Conservation (phyloP, 331 rosid genomes). For the Acacia pycnantha region DNA sequence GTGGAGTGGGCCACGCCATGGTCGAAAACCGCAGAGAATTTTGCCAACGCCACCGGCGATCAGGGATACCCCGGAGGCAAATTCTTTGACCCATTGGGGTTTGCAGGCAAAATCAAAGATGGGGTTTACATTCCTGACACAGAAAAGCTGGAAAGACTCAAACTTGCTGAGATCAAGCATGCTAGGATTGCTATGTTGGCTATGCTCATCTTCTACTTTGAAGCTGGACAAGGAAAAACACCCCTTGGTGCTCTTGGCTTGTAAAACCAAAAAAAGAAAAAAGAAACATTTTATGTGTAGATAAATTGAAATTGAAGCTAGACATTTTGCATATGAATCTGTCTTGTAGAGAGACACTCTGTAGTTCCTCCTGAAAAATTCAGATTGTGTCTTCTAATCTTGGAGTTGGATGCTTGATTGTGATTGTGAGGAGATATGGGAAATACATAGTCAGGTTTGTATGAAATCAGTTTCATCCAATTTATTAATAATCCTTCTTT, state of each 20-base stretch:
- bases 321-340: constrained; percentile 33
- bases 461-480: background rate
- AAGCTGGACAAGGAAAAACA: constrained; percentile 99
- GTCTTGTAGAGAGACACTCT: constrained; percentile 19
- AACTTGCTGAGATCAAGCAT: constrained; percentile 94
- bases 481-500: background rate
- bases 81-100: constrained; percentile 84
- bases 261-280: constrained; percentile 45
- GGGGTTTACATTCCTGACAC: constrained; percentile 80
- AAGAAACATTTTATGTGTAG: constrained; percentile 36
- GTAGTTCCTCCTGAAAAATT: constrained; percentile 29
- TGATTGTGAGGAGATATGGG: constrained; percentile 15
- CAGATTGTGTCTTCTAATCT: constrained; percentile 26
- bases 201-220: constrained; percentile 93
- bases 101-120: constrained; percentile 59
- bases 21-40: constrained; percentile 91
- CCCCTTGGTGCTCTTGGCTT: constrained; percentile 98
- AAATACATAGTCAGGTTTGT: background rate
- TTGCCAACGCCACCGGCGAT: constrained; percentile 78
- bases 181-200: constrained; percentile 96
- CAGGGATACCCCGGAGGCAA: constrained; percentile 98
- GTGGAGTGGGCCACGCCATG: constrained; percentile 99
- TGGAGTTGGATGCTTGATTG: constrained; percentile 34
- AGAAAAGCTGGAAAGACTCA: constrained; percentile 88
- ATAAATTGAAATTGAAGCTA: constrained; percentile 46